These are phyloP conservation scores for Helianthus tuberosus DNA, from an alignment of 129 eudicot species.

Conservation along the genomic window DNA sequence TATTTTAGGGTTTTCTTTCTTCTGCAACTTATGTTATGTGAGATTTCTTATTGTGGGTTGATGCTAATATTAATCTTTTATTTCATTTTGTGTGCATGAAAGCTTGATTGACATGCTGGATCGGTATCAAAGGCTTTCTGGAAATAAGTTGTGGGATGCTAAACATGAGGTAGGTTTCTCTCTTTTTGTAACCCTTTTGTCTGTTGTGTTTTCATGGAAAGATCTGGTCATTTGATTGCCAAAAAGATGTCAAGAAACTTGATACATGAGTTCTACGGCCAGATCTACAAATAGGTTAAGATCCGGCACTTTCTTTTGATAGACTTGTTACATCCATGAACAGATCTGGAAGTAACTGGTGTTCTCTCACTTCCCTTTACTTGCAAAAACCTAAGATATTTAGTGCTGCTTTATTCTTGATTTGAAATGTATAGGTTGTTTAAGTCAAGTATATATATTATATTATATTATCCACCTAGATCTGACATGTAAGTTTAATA, in stretches of 20 bases:
- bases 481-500: neutral
- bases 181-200: neutral
- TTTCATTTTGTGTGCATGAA: neutral
- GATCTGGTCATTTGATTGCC: slow-evolving; percentile 45
- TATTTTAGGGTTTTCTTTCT: neutral
- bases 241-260: slow-evolving; percentile 51
- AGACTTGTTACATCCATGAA: slow-evolving; percentile 67
- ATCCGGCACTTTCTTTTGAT: slow-evolving; percentile 24
- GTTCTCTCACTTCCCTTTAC: slow-evolving; percentile 53
- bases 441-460: too few relatives aligned
- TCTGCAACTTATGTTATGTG: too few relatives aligned
- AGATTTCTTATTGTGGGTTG: too few relatives aligned
- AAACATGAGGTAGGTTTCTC: slow-evolving; percentile 77
- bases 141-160: slow-evolving; percentile 95
- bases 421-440: too few relatives aligned
- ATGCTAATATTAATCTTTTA: too few relatives aligned
- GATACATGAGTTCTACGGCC: slow-evolving; percentile 47
- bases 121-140: slow-evolving; percentile 68
- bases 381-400: slow-evolving; percentile 46
- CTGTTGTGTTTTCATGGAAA: slow-evolving; percentile 4
- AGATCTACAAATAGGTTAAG: slow-evolving; percentile 73
- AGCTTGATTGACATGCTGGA: slow-evolving; percentile 76
- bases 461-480: too few relatives aligned
- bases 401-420: slow-evolving; percentile 16
- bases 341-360: slow-evolving; percentile 65